Evolutionary conservation across 2,329 filamentous ascomycete species (phyloP).

Genomic region (Cryphonectria nitschkei): DNA sequence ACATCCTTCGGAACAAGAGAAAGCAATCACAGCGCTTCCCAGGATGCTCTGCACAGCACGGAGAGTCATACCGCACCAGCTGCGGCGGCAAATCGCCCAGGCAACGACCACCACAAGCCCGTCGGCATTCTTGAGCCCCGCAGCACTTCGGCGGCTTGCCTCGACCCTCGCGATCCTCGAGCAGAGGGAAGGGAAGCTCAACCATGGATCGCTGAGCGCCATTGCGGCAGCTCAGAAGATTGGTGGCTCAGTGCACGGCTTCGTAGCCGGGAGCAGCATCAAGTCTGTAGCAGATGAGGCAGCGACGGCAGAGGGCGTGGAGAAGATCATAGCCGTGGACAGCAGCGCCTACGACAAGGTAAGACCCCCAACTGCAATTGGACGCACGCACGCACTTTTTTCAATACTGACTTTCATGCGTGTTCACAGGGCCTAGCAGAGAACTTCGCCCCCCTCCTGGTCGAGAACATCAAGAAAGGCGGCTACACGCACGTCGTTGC

Average conservation of each 20-base stretch:
- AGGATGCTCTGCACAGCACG: constrained; percentile 28
- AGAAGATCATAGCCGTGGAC: constrained; percentile 88
- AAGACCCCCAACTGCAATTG: not conserved
- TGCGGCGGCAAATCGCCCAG: constrained; percentile 25
- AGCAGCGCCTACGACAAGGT: constrained; percentile 93
- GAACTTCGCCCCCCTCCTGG: constrained; percentile 89
- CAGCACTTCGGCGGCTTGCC: constrained; percentile 69
- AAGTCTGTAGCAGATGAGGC: constrained; percentile 79
- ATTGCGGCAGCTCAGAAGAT: constrained; percentile 86
- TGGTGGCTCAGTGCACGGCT: constrained; percentile 82
- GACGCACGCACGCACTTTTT: not conserved
- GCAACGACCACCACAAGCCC: constrained; percentile 33
- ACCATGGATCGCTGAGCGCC: constrained; percentile 78
- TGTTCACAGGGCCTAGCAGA: constrained; percentile 78
- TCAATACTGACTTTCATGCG: constrained; percentile 6
- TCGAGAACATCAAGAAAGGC: constrained; percentile 96
- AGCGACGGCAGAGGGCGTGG: constrained; percentile 85
- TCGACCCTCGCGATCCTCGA: constrained; percentile 92
- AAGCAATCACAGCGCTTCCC: not conserved
- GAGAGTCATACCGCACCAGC: constrained; percentile 25
- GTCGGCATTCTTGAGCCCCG: constrained; percentile 46
- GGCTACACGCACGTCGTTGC: constrained; percentile 91
- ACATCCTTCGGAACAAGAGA: constrained; percentile 6
- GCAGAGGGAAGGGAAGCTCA: constrained; percentile 87
- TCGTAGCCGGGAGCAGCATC: constrained; percentile 80